Conservation (phyloP, 2,329 filamentous ascomycete species). For the Hypocreales sp. region DNA sequence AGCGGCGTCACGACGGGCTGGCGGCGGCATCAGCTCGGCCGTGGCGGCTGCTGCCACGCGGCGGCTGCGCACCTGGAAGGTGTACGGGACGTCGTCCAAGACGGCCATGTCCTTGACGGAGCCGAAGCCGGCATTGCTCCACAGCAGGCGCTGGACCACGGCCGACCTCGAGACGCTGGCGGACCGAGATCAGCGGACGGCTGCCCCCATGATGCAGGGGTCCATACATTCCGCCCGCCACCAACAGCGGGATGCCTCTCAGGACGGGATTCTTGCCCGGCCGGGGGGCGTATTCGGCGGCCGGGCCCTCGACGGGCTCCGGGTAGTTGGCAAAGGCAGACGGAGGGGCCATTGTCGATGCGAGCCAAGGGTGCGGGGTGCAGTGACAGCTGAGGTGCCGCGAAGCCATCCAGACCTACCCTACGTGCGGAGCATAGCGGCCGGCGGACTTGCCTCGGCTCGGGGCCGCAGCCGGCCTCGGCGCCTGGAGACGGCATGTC, state of each 20-base stretch:
- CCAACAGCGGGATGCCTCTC: constrained; percentile 43
- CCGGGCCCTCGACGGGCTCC: constrained; percentile 16
- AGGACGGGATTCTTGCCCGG: constrained; percentile 52
- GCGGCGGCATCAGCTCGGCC: too few species aligned
- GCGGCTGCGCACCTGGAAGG: constrained; percentile 30
- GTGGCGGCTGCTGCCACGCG: too few species aligned
- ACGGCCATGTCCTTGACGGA: constrained; percentile 28
- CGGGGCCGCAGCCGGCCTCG: too few species aligned
- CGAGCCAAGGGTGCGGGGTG: too few species aligned
- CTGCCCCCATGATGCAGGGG: too few species aligned
- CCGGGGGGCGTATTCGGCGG: constrained; percentile 17
- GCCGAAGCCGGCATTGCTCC: constrained; percentile 49
- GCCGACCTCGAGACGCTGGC: constrained; percentile 46
- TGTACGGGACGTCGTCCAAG: constrained; percentile 26
- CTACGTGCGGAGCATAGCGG: too few species aligned
- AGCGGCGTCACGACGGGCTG: constrained; percentile 44
- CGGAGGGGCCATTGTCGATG: constrained; percentile 10
- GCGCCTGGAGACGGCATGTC: too few species aligned
- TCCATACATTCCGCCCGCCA: constrained; percentile 4
- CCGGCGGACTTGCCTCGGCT: too few species aligned
- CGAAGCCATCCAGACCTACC: too few species aligned
- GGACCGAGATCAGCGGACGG: too few species aligned
- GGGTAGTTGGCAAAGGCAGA: constrained; percentile 28
- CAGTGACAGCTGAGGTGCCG: too few species aligned
- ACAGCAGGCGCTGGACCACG: constrained; percentile 49